Percentiles rank a stretch among this genome's conserved stretches.
Evolutionary conservation across 345 rosid genomes (phyloP).

Genomic region (Crucihimalaya himalaica): DNA sequence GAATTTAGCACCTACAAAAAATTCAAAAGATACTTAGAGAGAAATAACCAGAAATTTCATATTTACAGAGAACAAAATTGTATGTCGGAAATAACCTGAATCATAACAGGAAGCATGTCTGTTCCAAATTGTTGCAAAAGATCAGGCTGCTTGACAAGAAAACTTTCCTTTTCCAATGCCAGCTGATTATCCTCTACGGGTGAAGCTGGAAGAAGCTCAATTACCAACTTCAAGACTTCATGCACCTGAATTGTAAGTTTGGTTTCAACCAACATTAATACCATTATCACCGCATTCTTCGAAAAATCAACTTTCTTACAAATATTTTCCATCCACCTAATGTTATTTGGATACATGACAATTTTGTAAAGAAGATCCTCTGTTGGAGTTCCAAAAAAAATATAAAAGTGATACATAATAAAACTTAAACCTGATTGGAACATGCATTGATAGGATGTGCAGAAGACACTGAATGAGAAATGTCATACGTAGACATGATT

Average conservation of each 20-base stretch:
- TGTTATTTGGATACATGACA: conserved; percentile 12
- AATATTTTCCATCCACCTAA: not conserved
- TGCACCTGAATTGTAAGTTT: conserved; percentile 56
- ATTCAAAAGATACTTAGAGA: conserved; percentile 15
- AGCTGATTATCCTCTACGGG: conserved; percentile 47
- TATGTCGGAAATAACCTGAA: conserved; percentile 60
- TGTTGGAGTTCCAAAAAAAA: not conserved
- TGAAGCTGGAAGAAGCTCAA: conserved; percentile 75
- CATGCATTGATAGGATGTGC: conserved; percentile 60
- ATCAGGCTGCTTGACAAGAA: conserved; percentile 62
- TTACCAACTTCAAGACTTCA: conserved; percentile 88
- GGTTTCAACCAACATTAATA: conserved; percentile 9
- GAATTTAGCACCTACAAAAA: conserved; percentile 74
- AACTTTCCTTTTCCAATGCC: conserved; percentile 60
- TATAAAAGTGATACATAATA: conserved; percentile 6
- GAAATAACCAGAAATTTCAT: conserved; percentile 19
- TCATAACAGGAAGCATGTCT: conserved; percentile 68
- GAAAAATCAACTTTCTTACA: not conserved
- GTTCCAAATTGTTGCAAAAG: conserved; percentile 60
- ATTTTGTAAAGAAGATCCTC: not conserved
- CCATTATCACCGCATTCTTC: not conserved
- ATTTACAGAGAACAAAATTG: conserved; percentile 6
- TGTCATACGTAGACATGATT: conserved; percentile 64
- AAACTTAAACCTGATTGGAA: conserved; percentile 67
- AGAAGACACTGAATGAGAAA: conserved; percentile 71